These are phyloP conservation scores for Pseudogymnoascus sp. DNA, from an alignment of 2,329 filamentous ascomycete species.

Conservation along the genomic window DNA sequence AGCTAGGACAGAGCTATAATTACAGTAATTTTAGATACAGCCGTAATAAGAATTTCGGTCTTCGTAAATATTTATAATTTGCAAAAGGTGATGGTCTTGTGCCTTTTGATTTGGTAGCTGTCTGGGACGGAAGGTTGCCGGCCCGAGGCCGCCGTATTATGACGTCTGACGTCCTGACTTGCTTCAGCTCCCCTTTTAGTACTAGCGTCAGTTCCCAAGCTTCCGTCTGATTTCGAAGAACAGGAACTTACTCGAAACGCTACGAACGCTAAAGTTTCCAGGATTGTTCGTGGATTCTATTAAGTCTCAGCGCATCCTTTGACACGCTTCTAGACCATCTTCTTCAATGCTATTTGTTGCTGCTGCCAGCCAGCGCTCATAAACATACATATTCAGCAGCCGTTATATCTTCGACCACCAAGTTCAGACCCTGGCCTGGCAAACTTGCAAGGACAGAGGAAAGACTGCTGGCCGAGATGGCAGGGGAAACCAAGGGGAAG, in stretches of 20 bases:
- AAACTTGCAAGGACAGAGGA: background rate
- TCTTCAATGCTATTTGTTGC: constrained; percentile 2
- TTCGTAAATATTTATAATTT: background rate
- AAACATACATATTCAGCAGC: background rate
- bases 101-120: background rate
- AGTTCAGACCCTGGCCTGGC: background rate
- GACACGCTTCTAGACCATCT: constrained; percentile 5
- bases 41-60: background rate
- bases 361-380: constrained; percentile 9
- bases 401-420: background rate
- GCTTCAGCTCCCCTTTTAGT: constrained; percentile 4
- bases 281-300: background rate
- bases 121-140: background rate
- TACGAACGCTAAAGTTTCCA: constrained; percentile 7
- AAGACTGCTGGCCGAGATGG: constrained; percentile 25
- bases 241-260: constrained; percentile 7
- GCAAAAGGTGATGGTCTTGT: background rate
- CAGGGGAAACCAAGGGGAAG: constrained; percentile 30
- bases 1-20: background rate
- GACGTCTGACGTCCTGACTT: background rate
- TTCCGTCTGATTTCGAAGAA: constrained; percentile 6
- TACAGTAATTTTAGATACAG: background rate
- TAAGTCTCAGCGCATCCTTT: constrained; percentile 6
- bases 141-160: background rate
- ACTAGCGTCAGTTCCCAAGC: constrained; percentile 1